Conservation (phyloP, 225 moss, liverwort and hornwort species). For the Lunularia cruciata region DNA sequence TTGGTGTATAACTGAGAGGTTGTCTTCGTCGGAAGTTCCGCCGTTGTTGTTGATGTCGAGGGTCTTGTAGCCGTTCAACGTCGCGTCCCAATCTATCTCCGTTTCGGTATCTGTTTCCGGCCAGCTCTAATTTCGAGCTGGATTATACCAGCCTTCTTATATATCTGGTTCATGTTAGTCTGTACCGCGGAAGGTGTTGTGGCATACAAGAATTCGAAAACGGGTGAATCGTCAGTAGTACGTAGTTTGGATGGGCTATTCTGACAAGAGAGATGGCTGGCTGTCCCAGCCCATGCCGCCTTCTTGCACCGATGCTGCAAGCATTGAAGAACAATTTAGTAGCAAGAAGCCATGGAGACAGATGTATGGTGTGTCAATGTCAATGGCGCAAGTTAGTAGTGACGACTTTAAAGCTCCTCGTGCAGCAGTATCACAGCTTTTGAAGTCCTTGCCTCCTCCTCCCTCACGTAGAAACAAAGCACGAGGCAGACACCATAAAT, state of each 20-base stretch:
- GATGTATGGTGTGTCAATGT: slow-evolving; percentile 6
- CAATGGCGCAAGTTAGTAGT: slow-evolving; percentile 2
- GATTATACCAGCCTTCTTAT: slow-evolving; percentile 18
- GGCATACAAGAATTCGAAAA: slow-evolving; percentile 19
- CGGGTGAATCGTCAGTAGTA: slow-evolving; percentile 7
- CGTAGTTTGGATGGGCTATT: slow-evolving; percentile 17
- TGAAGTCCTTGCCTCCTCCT: slow-evolving; percentile 12
- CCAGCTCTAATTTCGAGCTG: slow-evolving; percentile 22
- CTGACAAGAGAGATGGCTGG: slow-evolving; percentile 7
- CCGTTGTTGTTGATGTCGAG: slow-evolving; percentile 7
- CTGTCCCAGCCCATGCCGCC: slow-evolving; percentile 1
- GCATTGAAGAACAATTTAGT: neutral
- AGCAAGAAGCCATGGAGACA: slow-evolving; percentile 13
- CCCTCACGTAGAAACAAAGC: slow-evolving; percentile 21
- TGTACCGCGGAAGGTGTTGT: slow-evolving; percentile 2
- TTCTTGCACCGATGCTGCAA: neutral
- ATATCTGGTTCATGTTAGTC: slow-evolving; percentile 22
- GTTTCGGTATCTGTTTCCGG: neutral
- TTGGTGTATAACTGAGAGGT: neutral
- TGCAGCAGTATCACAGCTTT: neutral
- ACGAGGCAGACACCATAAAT: slow-evolving; percentile 20
- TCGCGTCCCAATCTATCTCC: slow-evolving; percentile 20
- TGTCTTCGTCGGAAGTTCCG: neutral
- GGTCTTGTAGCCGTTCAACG: slow-evolving; percentile 12
- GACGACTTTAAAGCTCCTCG: neutral